Percentiles rank a stretch among this genome's conserved stretches.
phyloP scores from a whole-genome alignment of 495 filamentous ascomycete genomes.

The Letharia columbiana region DNA sequence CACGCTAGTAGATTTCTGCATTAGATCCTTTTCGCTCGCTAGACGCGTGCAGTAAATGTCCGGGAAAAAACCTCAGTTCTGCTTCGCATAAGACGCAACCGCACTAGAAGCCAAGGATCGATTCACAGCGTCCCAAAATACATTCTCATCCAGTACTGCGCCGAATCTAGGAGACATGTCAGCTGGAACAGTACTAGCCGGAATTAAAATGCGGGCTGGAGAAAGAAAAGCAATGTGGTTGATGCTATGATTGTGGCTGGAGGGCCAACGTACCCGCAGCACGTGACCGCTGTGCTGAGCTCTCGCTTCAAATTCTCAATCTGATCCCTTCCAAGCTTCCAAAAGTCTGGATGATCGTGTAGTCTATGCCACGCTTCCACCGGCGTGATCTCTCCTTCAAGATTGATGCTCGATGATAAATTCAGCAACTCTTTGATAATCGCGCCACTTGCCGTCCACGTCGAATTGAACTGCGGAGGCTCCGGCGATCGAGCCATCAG shows the following conservation, averaged over 20 bases:
- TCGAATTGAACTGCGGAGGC: conserved; percentile 17
- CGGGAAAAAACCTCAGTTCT: not conserved
- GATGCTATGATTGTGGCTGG: not conserved
- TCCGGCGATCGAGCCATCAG: conserved; percentile 21
- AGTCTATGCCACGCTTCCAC: conserved; percentile 28
- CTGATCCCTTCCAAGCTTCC: conserved; percentile 13
- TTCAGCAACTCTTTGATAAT: conserved; percentile 27
- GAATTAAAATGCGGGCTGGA: not conserved
- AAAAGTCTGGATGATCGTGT: conserved; percentile 23
- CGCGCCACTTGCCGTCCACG: conserved; percentile 21
- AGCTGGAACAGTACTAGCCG: not conserved
- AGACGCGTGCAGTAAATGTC: not conserved
- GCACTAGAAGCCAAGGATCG: conserved; percentile 1
- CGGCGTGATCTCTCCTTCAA: conserved; percentile 60
- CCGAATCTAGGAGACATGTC: conserved; percentile 22
- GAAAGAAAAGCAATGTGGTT: not conserved
- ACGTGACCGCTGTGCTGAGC: conserved; percentile 22
- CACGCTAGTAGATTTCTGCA: not conserved
- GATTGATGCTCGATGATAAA: conserved; percentile 42
- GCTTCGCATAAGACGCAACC: not conserved
- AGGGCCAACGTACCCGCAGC: conserved; percentile 24
- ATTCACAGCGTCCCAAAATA: conserved; percentile 18
- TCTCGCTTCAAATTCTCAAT: conserved; percentile 23
- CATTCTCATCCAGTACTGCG: conserved; percentile 24
- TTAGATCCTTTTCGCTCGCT: not conserved